Evolutionary conservation across 1,284 basidiomycete species (phyloP).

Genomic region (Ceratobasidium sp.): DNA sequence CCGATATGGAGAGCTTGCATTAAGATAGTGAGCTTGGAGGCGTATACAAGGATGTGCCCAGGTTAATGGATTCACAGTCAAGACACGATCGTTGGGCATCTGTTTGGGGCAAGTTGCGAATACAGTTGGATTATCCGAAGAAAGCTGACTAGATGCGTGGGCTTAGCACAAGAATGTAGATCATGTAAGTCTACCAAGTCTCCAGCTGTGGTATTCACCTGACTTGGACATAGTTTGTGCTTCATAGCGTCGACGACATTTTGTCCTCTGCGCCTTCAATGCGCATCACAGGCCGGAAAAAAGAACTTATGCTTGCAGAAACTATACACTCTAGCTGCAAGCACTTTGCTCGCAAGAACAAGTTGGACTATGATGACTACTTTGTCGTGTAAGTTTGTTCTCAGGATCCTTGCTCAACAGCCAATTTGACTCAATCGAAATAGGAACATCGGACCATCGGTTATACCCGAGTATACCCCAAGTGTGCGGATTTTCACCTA

Average conservation of each 20-base stretch:
- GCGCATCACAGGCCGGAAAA: slow-evolving; percentile 44
- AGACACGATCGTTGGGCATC: slow-evolving; percentile 90
- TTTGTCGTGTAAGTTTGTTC: slow-evolving; percentile 64
- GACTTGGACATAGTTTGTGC: slow-evolving; percentile 17
- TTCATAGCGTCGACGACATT: slow-evolving; percentile 28
- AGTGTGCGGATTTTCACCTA: slow-evolving; percentile 86
- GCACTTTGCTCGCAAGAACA: slow-evolving; percentile 58
- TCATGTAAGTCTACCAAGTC: slow-evolving; percentile 64
- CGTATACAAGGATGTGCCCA: neutral
- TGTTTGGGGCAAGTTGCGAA: slow-evolving; percentile 77
- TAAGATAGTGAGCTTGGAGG: slow-evolving; percentile 26
- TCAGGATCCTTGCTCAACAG: neutral
- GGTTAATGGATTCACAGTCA: slow-evolving; percentile 59
- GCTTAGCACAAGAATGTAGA: slow-evolving; percentile 80
- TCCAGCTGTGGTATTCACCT: neutral
- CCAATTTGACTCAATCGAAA: neutral
- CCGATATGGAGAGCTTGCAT: slow-evolving; percentile 74
- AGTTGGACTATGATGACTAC: slow-evolving; percentile 74
- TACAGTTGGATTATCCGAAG: neutral
- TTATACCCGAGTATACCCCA: slow-evolving; percentile 92
- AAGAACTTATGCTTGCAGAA: slow-evolving; percentile 41
- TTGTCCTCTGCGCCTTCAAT: slow-evolving; percentile 4
- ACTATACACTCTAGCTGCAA: slow-evolving; percentile 43
- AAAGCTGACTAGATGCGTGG: slow-evolving; percentile 3
- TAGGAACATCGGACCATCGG: slow-evolving; percentile 78